Percentiles rank a stretch among this genome's conserved stretches.
Conservation (phyloP, 768 basidiomycete species). For the Floccularia luteovirens region DNA sequence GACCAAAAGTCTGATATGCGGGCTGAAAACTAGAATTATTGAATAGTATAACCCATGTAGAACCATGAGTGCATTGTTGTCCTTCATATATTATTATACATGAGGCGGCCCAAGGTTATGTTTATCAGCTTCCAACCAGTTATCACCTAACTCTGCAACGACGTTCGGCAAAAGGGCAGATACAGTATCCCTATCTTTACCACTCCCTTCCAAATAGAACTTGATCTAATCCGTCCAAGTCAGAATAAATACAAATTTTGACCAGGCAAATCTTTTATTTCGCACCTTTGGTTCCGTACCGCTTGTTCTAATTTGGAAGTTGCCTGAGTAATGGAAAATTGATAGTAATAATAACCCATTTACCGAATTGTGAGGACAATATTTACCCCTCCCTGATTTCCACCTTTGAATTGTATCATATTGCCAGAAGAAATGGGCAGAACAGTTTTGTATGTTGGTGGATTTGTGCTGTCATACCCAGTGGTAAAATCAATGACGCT, state of each 20-base stretch:
- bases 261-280: too few species aligned
- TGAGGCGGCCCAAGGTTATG: slow-evolving; percentile 13
- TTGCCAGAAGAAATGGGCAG: slow-evolving; percentile 73
- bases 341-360: background rate
- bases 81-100: background rate
- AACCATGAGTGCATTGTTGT: background rate
- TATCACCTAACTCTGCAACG: slow-evolving; percentile 48
- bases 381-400: slow-evolving; percentile 28
- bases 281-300: slow-evolving; percentile 86
- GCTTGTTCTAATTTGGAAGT: slow-evolving; percentile 75
- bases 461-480: slow-evolving; percentile 71
- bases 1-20: slow-evolving; percentile 51
- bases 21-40: slow-evolving; percentile 24
- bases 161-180: slow-evolving; percentile 42
- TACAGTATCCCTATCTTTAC: slow-evolving; percentile 41
- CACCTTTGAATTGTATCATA: slow-evolving; percentile 70
- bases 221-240: slow-evolving; percentile 52
- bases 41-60: background rate
- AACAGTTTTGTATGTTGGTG: slow-evolving; percentile 52
- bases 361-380: slow-evolving; percentile 70
- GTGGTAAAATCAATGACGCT: slow-evolving; percentile 69
- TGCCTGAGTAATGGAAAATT: background rate
- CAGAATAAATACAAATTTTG: background rate
- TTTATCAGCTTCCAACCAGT: slow-evolving; percentile 65
- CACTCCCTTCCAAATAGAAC: slow-evolving; percentile 81